These are phyloP conservation scores for Amanita pseudoporphyria DNA, from an alignment of 768 basidiomycete species.

Conservation along the genomic window DNA sequence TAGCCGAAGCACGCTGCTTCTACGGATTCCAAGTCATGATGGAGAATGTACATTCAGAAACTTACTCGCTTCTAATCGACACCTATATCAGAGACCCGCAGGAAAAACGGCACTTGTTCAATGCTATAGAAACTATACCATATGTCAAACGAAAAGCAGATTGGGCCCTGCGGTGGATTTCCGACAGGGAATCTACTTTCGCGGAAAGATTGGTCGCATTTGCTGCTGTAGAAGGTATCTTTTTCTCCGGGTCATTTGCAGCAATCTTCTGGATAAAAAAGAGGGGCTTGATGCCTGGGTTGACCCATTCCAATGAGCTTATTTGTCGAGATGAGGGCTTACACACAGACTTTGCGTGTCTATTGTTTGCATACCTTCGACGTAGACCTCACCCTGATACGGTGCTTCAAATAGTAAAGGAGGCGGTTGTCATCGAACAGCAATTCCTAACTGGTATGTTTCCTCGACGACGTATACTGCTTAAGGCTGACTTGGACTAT, in stretches of 20 bases:
- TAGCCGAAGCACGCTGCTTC: constrained; percentile 91
- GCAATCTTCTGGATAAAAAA: constrained; percentile 99
- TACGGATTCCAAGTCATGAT: constrained; percentile 99
- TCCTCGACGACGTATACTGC: constrained; percentile 18
- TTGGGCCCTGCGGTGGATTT: constrained; percentile 93
- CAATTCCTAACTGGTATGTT: constrained; percentile 73
- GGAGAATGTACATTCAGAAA: constrained; percentile 98
- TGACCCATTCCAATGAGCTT: constrained; percentile 96
- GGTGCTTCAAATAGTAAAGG: constrained; percentile 62
- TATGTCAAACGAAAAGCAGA: constrained; percentile 90
- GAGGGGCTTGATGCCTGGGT: constrained; percentile 92
- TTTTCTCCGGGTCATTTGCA: constrained; percentile 93
- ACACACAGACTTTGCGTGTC: constrained; percentile 95
- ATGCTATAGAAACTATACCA: constrained; percentile 90
- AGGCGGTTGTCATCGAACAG: constrained; percentile 85
- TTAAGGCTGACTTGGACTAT: not conserved
- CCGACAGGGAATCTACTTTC: constrained; percentile 71
- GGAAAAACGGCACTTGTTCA: constrained; percentile 76
- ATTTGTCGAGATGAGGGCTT: constrained; percentile 97
- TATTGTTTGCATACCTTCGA: constrained; percentile 80
- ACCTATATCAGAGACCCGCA: constrained; percentile 84
- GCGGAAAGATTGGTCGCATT: constrained; percentile 91
- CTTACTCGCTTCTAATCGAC: constrained; percentile 95
- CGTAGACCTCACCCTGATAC: constrained; percentile 81
- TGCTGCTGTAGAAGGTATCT: constrained; percentile 95